phyloP scores from a whole-genome alignment of 352 stramenopile species.

The Globisporangium barbulae region DNA sequence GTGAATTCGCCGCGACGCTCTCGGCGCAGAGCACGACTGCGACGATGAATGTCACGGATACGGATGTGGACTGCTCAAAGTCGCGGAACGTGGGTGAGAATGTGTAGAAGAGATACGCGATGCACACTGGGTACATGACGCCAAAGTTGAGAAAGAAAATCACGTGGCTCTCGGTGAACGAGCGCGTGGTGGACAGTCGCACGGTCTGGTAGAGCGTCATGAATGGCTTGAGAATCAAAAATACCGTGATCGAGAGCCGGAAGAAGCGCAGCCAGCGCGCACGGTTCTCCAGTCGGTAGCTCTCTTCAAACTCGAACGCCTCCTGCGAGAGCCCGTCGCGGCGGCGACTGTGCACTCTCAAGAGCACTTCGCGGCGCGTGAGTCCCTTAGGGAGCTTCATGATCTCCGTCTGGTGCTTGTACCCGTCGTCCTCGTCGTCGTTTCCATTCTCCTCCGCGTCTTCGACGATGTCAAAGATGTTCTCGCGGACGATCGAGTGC shows the following conservation, averaged over 20 bases:
- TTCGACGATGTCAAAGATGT: slow-evolving; percentile 80
- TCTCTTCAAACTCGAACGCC: slow-evolving; percentile 67
- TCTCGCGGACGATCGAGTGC: slow-evolving; percentile 51
- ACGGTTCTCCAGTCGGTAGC: slow-evolving; percentile 67
- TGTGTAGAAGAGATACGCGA: slow-evolving; percentile 59
- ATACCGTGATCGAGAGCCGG: slow-evolving; percentile 59
- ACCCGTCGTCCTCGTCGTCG: slow-evolving; percentile 21
- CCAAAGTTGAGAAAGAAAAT: slow-evolving; percentile 81
- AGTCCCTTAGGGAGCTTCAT: slow-evolving; percentile 75
- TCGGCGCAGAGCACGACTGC: slow-evolving; percentile 61
- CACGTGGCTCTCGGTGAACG: slow-evolving; percentile 51
- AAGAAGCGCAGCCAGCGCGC: slow-evolving; percentile 67
- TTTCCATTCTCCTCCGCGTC: slow-evolving; percentile 44
- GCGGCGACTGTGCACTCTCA: slow-evolving; percentile 42
- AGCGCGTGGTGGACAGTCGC: slow-evolving; percentile 36
- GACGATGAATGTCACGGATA: slow-evolving; percentile 53
- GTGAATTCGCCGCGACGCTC: slow-evolving; percentile 60
- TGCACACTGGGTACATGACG: slow-evolving; percentile 65
- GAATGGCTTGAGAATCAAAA: slow-evolving; percentile 67
- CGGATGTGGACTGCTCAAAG: slow-evolving; percentile 55
- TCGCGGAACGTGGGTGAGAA: slow-evolving; percentile 62
- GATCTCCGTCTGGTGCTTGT: slow-evolving; percentile 45
- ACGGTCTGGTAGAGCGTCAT: slow-evolving; percentile 75
- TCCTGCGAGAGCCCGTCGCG: slow-evolving; percentile 38
- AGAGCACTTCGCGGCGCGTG: slow-evolving; percentile 62